Base-by-base conservation (phyloP, 2,329 filamentous ascomycete genomes). In the Colletotrichum lindemuthianum region DNA sequence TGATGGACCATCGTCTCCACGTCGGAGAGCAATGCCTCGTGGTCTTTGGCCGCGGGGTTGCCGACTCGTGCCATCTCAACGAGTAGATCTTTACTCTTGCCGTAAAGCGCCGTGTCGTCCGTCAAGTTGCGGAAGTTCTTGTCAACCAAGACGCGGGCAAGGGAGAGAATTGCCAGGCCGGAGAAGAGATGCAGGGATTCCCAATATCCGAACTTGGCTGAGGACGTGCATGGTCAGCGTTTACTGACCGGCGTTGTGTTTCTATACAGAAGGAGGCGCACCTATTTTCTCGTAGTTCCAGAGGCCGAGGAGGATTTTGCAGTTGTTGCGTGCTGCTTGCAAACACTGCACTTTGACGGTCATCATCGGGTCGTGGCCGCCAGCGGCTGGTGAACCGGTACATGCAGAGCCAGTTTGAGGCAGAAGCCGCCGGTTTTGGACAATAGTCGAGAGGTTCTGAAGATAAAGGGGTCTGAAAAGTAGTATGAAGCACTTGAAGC, bases 161-260 rank as follows among this genome's bases (percentile, higher is more conserved):
- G 52, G 2, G 59, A 48, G 16, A 71, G 56, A 8, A 72, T 69
- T 8, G 66, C 66, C 0, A 72, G 50, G 45, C 68, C 56, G 1
- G 71, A 72, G 50, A 72, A 72, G 4, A 72, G 63, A 36, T 71
- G 70, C 9, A 72, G 65, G 1, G 69, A 69, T 16, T 72, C 68
- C 68, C 69, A 72, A 32, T 71, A 71, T 6, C 70, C 69, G 13
- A 69, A 72, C 37, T 69, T 69, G 2, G 69, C 70, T 69, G 24
- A 24, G 24, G 24, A 24, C 3, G 24, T 24, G 24, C 24, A 24
- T 24, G 24, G 24, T 24, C 24, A 24, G 24, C 24, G 24, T 24
- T 24, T 4, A 24, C 24, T 24, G 24, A 24, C 24, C 24, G 24
- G 24, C 24, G 24, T 24, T 24, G 24, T 4, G 24, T 24, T 24